A percentile compares a stretch with the other conserved stretches of the same genome.
phyloP scores from a whole-genome alignment of 2,329 filamentous ascomycete genomes.

The Sarocladium kiliense region DNA sequence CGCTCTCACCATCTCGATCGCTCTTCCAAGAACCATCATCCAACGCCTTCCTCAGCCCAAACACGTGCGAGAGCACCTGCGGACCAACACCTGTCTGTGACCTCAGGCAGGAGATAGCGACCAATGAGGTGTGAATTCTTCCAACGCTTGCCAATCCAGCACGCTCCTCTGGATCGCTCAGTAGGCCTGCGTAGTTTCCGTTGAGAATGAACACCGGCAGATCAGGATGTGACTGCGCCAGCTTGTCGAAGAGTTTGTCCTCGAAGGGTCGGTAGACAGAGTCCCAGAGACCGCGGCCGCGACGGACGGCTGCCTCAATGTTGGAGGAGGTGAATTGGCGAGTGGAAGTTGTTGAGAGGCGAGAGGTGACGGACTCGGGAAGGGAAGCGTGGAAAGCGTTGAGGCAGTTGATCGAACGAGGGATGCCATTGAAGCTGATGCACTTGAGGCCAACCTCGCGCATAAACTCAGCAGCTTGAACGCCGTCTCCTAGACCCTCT shows the following conservation, averaged over 20 bases:
- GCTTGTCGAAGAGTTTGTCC: slow-evolving; percentile 63
- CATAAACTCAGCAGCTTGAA: slow-evolving; percentile 63
- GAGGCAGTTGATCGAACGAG: slow-evolving; percentile 77
- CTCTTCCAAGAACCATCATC: slow-evolving; percentile 55
- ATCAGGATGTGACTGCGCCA: slow-evolving; percentile 74
- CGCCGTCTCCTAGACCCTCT: slow-evolving; percentile 16
- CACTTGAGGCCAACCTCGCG: slow-evolving; percentile 72
- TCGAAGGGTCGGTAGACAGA: slow-evolving; percentile 73
- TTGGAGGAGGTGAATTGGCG: slow-evolving; percentile 47
- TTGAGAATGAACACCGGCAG: slow-evolving; percentile 75
- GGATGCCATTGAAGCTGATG: slow-evolving; percentile 77
- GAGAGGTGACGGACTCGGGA: slow-evolving; percentile 46
- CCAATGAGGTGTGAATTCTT: slow-evolving; percentile 64
- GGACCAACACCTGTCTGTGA: slow-evolving; percentile 79
- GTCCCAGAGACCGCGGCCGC: slow-evolving; percentile 67
- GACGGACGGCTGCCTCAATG: slow-evolving; percentile 46
- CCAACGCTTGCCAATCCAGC: slow-evolving; percentile 51
- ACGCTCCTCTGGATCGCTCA: slow-evolving; percentile 57
- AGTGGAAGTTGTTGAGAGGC: slow-evolving; percentile 52
- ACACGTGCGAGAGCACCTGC: slow-evolving; percentile 76
- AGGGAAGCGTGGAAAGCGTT: slow-evolving; percentile 64
- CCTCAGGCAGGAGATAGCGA: slow-evolving; percentile 69
- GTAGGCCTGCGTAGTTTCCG: slow-evolving; percentile 67
- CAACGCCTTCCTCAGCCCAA: slow-evolving; percentile 71
- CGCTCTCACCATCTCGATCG: slow-evolving; percentile 26